Base-by-base conservation (phyloP, 805 yeast species). In the Wickerhamiella allomyrinae region DNA sequence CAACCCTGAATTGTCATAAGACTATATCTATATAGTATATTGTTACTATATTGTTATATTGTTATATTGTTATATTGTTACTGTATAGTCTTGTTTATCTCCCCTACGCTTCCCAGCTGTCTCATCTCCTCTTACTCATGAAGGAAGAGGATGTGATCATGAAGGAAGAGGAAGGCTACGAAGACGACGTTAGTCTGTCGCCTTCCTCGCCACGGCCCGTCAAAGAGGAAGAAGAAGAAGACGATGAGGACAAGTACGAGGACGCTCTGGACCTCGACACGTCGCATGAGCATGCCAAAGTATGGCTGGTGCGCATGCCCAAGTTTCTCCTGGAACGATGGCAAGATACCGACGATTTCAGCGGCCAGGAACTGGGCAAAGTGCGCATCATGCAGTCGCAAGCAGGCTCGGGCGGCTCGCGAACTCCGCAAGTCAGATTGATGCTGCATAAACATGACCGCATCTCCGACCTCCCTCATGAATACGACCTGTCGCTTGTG, bases 291-390 rank as follows among this genome's bases (percentile, higher is more conserved):
- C 68, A 63, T 38, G 78, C 80, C 53, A 85, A 85, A 51, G 78
- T 91, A 34, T 91, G 97, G 98, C 67, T 91, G 19, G 94, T 91
- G 20, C 74, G 91, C 52, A 65, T 91, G 55, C 97, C 98, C 1
- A 76, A 83, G 55, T 85, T 85, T 55, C 65, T 91, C 46, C 80
- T 94, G 23, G 83, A 79, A 33, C 69, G 73, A 49, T 85, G 96
- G 94, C 70, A 76, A 41, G 70, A 79, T 47, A 69, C 73, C 41
- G 74, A 68, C 20, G 63, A 65, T 35, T 61, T 79, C 39, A 70
- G 74, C 41, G 95, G 95, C 6, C 77, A 79, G 54, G 78, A 77
- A 46, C 62, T 91, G 48, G 76, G 95, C 6, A 77, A 75, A 51
- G 82, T 91, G 29, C 74, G 81, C 55, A 81, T 86, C 46, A 73